Percentiles rank a stretch among this genome's conserved stretches.
phyloP scores from a whole-genome alignment of 2,329 filamentous ascomycete genomes.

The Exophiala viscosa region DNA sequence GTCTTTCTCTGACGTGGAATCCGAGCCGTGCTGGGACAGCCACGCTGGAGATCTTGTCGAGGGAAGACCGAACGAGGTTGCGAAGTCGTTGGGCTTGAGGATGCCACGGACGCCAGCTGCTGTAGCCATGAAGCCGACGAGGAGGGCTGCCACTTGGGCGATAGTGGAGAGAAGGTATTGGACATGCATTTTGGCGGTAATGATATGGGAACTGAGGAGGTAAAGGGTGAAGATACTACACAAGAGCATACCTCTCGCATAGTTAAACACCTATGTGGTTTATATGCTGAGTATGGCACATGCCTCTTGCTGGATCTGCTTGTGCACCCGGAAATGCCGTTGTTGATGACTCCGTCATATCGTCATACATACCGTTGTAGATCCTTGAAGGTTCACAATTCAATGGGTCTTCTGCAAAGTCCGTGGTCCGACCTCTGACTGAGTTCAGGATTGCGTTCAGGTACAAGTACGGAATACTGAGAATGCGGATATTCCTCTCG shows the following conservation, averaged over 20 bases:
- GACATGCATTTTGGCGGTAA: not conserved
- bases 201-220: not conserved
- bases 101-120: not conserved
- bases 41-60: not conserved
- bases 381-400: not conserved
- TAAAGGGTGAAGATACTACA: not conserved
- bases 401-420: no score
- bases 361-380: not conserved
- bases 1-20: not conserved
- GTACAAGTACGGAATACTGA: no score
- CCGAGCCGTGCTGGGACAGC: not conserved
- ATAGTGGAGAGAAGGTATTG: not conserved
- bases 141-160: not conserved
- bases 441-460: no score
- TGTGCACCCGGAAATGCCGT: not conserved
- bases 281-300: not conserved
- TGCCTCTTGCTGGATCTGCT: not conserved
- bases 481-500: no score
- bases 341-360: not conserved
- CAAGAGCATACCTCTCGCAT: not conserved
- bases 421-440: no score
- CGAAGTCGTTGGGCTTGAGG: not conserved
- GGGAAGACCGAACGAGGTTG: conserved; percentile 4
- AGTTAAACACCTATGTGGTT: not conserved
- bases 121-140: conserved; percentile 11